Base-by-base conservation (phyloP, 2,329 filamentous ascomycete species). In the Exophiala spinifera region DNA sequence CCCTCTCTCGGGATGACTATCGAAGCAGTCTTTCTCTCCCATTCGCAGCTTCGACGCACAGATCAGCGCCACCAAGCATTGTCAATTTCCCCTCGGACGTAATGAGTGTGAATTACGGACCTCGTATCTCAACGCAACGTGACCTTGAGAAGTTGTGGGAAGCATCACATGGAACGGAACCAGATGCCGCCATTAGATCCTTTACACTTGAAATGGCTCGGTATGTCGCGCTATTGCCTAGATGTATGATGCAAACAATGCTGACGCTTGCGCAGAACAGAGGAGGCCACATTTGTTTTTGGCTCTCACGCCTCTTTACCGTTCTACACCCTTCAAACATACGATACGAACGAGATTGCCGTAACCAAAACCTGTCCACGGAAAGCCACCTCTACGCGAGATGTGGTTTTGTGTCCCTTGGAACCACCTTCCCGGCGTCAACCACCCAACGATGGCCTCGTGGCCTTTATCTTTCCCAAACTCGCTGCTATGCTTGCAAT, bases 401-500 rank as follows among this genome's bases (percentile, higher is more conserved):
- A 75, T 5, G 70, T 78, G 28, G 72, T 75, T 64, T 69, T 68
- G 23, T 64, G 77, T 10, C 71, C 66, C 17, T 66, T 77, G 15
- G 72, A 75, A 51, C 65, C 70, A 1, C 63, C 67, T 14, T 56
- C 61, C 20, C 69, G 73, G 14, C 70, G 72, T 14, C 66, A 69
- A 11, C 65, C 69, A 33, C 69, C 72, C 23, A 66, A 72, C 33
- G 73, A 76, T 51, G 74, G 73, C 3, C 68, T 77, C 8, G 67
- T 77, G 1, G 68, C 74, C 0, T 67, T 71, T 21, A 67, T 78
- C 40, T 77, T 77, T 58, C 75, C 76, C n/a, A 73, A 74, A 46
- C 64, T 78, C 15, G 76, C 76, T 13, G 75, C 74, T 43, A 74
- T 78, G 64, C 66, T 77, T 17, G 76, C 76, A 6, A 72, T 77